Evolutionary conservation across 176 grass and related monocot genomes (phyloP).

Genomic region (Paspalum notatum): DNA sequence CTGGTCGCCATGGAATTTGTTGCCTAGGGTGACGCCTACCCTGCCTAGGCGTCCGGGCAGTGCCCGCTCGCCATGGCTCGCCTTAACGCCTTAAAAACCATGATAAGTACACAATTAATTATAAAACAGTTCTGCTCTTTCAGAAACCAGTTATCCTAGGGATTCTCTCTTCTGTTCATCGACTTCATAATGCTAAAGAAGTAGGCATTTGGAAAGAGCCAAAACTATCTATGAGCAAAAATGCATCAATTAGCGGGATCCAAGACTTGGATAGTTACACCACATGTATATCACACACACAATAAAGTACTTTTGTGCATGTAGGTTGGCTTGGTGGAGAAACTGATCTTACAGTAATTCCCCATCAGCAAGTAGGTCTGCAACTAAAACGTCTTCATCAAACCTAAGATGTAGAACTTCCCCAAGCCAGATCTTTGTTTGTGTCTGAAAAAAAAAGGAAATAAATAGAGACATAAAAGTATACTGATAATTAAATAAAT

Average conservation of each 20-base stretch:
- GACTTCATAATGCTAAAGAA: background rate
- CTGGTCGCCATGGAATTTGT: too few relatives aligned
- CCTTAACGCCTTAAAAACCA: too few relatives aligned
- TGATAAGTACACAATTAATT: background rate
- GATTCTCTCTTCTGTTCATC: background rate
- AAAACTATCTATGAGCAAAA: constrained; percentile 17
- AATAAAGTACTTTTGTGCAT: constrained; percentile 5
- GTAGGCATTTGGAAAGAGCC: background rate
- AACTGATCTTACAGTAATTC: constrained; percentile 81
- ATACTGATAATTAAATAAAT: background rate
- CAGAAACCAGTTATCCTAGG: background rate
- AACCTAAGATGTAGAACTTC: constrained; percentile 86
- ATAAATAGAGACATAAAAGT: constrained; percentile 27
- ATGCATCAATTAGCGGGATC: background rate
- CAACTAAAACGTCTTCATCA: constrained; percentile 65
- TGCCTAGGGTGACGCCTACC: too few relatives aligned
- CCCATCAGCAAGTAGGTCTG: constrained; percentile 83
- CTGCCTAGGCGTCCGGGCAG: too few relatives aligned
- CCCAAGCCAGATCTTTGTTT: constrained; percentile 92
- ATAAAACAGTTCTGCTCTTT: background rate
- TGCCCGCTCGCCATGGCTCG: too few relatives aligned
- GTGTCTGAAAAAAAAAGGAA: constrained; percentile 54
- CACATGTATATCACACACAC: background rate
- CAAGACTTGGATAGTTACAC: constrained; percentile 1
- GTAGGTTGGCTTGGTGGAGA: constrained; percentile 3